Evolutionary conservation across 306 rosid genomes (phyloP).

Genomic region (Morella rubra): DNA sequence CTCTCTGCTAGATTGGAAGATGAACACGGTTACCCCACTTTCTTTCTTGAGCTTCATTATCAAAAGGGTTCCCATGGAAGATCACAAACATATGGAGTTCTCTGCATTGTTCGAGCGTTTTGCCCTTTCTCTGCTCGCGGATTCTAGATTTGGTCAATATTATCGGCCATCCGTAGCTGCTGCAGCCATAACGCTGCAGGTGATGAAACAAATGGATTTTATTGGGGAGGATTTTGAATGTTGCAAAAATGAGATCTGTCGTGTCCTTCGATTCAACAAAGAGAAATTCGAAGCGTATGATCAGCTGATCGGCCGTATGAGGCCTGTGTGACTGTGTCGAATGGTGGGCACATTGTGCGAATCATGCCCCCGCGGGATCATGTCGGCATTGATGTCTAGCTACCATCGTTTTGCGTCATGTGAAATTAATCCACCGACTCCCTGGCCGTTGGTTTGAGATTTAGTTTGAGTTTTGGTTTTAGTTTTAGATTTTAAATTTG

Average conservation of each 20-base stretch:
- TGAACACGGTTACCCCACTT: slow-evolving; percentile 6
- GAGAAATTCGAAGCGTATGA: neutral
- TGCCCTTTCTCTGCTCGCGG: neutral
- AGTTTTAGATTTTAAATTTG: too few relatives aligned
- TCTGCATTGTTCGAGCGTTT: neutral
- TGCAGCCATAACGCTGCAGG: neutral
- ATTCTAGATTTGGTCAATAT: neutral
- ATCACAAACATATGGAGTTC: neutral
- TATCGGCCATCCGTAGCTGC: neutral
- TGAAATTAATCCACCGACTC: too few relatives aligned
- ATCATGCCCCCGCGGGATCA: neutral
- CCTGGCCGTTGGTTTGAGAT: too few relatives aligned
- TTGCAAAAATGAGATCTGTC: neutral
- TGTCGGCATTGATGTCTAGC: neutral
- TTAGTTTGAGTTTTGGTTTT: too few relatives aligned
- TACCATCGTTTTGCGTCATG: too few relatives aligned
- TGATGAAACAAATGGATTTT: neutral
- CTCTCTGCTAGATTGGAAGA: slow-evolving; percentile 7
- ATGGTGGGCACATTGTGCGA: neutral
- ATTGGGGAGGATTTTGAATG: neutral
- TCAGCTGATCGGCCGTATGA: neutral
- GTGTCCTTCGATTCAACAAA: neutral
- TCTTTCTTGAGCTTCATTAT: neutral
- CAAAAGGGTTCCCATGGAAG: neutral
- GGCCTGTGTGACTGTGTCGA: neutral